These are phyloP conservation scores for Rhodotorula babjevae DNA, from an alignment of 768 basidiomycete genomes.

Conservation along the genomic window DNA sequence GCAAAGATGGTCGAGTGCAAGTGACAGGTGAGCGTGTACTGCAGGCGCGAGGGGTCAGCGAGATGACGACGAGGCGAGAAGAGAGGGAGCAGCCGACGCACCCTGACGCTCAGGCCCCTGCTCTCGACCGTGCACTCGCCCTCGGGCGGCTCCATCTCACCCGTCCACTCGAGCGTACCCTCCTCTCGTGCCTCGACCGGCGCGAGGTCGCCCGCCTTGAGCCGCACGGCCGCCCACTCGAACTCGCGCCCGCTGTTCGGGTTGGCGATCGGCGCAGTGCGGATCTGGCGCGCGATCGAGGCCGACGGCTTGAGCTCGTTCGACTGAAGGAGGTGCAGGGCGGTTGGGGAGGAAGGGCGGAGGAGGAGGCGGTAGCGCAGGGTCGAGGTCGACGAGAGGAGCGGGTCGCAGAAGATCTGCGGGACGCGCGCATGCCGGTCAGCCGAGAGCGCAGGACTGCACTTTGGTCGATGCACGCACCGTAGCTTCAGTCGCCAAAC, in stretches of 20 bases:
- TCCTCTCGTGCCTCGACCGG: background rate
- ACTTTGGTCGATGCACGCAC: no score
- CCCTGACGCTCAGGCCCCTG: background rate
- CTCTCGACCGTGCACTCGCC: conserved; percentile 18
- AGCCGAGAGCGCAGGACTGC: no score
- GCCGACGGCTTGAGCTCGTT: background rate
- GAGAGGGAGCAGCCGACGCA: background rate
- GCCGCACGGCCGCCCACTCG: conserved; percentile 10
- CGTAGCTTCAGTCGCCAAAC: background rate
- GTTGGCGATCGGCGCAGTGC: conserved; percentile 18
- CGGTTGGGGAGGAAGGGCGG: background rate
- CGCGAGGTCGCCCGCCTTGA: background rate
- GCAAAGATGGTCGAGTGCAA: conserved; percentile 17
- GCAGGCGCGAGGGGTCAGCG: background rate
- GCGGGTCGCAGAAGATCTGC: background rate
- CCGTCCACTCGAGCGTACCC: background rate
- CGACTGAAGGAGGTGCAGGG: background rate
- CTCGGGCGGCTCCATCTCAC: background rate
- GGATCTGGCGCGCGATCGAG: conserved; percentile 8
- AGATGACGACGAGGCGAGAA: background rate
- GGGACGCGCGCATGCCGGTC: no score
- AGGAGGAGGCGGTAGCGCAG: conserved; percentile 19
- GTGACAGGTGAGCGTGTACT: conserved; percentile 14
- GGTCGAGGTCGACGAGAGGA: background rate
- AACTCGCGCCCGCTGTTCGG: background rate